A percentile compares a stretch with the other conserved stretches of the same genome.
These are phyloP conservation scores for Purpureocillium lavendulum DNA, from an alignment of 2,329 filamentous ascomycete species.

Conservation along the genomic window DNA sequence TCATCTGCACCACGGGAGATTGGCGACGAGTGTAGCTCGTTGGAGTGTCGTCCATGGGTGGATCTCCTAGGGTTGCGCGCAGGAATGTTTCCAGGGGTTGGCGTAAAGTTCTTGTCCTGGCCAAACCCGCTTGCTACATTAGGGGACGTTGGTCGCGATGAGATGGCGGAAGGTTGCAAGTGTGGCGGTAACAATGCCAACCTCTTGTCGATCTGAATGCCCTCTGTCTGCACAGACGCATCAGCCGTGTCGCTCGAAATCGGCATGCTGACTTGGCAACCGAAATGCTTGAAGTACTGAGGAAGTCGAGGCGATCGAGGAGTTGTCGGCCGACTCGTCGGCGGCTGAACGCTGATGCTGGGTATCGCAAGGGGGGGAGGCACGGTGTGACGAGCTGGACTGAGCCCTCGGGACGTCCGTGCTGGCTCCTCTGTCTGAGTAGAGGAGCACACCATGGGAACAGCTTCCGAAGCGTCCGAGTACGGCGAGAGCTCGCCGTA, in stretches of 20 bases:
- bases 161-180: slow-evolving; percentile 69
- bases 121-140: slow-evolving; percentile 21
- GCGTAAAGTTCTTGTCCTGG: slow-evolving; percentile 36
- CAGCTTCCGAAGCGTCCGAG: slow-evolving; percentile 17
- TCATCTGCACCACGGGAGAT: slow-evolving; percentile 28
- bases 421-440: slow-evolving; percentile 49
- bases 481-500: slow-evolving; percentile 30
- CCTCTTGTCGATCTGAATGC: slow-evolving; percentile 76
- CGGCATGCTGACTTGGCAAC: slow-evolving; percentile 61
- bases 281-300: slow-evolving; percentile 73
- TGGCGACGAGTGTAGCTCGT: slow-evolving; percentile 44
- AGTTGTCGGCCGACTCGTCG: slow-evolving; percentile 72
- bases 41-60: slow-evolving; percentile 33
- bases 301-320: slow-evolving; percentile 67
- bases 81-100: slow-evolving; percentile 44
- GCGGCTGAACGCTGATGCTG: slow-evolving; percentile 85
- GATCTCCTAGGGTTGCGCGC: slow-evolving; percentile 54
- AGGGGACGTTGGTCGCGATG: slow-evolving; percentile 51
- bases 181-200: slow-evolving; percentile 67
- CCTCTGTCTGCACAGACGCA: slow-evolving; percentile 70
- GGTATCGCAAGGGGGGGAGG: slow-evolving; percentile 54
- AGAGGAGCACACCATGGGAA: slow-evolving; percentile 41
- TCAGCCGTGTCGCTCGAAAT: slow-evolving; percentile 15
- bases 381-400: slow-evolving; percentile 15
- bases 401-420: slow-evolving; percentile 9